Base-by-base conservation (phyloP, 371 early-diverging fungal species). In the Rhizomucor pusillus region DNA sequence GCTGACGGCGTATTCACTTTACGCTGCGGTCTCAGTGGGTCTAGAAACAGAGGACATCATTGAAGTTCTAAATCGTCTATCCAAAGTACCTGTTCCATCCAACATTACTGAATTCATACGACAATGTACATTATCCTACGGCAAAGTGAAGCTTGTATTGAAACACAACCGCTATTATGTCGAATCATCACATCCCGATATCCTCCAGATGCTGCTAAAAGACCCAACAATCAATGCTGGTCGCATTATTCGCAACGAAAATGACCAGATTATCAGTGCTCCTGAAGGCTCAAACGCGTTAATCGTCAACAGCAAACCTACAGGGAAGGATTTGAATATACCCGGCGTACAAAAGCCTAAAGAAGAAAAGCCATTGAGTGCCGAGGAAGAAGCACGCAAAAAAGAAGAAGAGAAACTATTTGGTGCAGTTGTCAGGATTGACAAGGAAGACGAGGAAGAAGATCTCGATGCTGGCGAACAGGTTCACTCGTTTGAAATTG, bases 11-110 rank as follows among this genome's bases (percentile, higher is more conserved):
- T 98, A 97, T 71, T 97, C 98, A 11, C 81, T 99, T 1, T 99
- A 99, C 71, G 99, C 99, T 14, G 99, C 99, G 9, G 99, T 99
- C 4, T 97, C 97, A 41, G 98, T 99, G 5, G 99, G 99, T 5
- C 75, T 99, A 48, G 93, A 95, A 44, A 94, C 99, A 7, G 91
- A 92, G 45, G 91, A 91, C 65, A 99, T 99, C 53, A 89, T 99
- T 44, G 84, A 90, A 52, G 97, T 98, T 1, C 71, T 99, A 52
- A 87, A 93, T 56, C 82, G 90, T 50, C 81, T 99, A 7, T 94
- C 96, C 41, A 96, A 98, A 71, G 76, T 78, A 7, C 90, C 90
- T 34, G 80, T 98, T 9, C 97, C 98, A 5, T 82, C 87, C n/a
- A 77, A 86, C 20, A 87, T 99, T 52, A 75, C 83, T n/a, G 74